phyloP scores from a whole-genome alignment of 2,329 filamentous ascomycete genomes.

The Sclerotinia borealis region DNA sequence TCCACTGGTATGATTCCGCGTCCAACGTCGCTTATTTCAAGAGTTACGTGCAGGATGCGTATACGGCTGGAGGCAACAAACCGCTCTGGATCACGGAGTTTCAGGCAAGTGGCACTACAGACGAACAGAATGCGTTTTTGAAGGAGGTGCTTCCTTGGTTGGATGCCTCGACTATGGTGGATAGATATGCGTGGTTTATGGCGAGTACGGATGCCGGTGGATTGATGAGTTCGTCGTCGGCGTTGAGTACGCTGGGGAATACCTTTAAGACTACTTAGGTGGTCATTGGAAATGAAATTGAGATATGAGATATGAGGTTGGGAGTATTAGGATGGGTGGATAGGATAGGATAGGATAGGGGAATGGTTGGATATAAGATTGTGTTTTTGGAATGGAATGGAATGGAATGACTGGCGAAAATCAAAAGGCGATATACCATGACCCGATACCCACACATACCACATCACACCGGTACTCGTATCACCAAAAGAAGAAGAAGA shows the following conservation, averaged over 20 bases:
- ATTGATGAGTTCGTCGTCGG: not conserved
- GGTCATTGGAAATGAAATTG: too few relatives aligned
- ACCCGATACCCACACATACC: not conserved
- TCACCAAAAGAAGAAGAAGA: too few relatives aligned
- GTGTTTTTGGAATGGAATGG: not conserved
- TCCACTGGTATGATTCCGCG: conserved; percentile 42
- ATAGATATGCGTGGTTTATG: conserved; percentile 15
- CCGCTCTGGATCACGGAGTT: conserved; percentile 42
- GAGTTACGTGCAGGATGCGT: conserved; percentile 36
- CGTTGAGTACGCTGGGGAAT: conserved; percentile 2
- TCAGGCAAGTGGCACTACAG: conserved; percentile 27
- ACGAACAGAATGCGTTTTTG: conserved; percentile 35
- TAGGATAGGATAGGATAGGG: not conserved
- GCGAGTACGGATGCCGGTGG: not conserved
- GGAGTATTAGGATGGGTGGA: not conserved
- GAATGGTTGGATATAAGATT: not conserved
- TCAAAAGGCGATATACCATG: not conserved
- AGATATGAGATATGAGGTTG: not conserved
- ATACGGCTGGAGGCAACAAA: conserved; percentile 25
- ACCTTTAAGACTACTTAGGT: conserved; percentile 7
- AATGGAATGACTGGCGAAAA: not conserved
- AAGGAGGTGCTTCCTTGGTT: conserved; percentile 38
- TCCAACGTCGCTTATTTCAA: conserved; percentile 38
- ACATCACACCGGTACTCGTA: too few relatives aligned
- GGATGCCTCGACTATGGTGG: conserved; percentile 30